phyloP scores from a whole-genome alignment of 2,329 filamentous ascomycete species.

The Plectosphaerella cucumerina region DNA sequence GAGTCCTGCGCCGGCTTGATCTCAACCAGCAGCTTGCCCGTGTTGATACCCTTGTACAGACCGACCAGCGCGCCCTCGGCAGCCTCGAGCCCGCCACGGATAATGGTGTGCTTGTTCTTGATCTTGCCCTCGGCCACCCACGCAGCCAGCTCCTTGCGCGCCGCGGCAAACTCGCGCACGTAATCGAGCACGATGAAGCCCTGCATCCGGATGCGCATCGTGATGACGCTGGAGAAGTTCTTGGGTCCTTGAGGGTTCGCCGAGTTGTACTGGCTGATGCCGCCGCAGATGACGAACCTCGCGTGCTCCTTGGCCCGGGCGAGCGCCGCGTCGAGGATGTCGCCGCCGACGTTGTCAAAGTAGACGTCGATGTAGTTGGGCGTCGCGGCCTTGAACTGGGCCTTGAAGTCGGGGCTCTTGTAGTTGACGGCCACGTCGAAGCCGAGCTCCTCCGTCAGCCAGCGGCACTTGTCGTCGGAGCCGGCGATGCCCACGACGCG shows the following conservation, averaged over 20 bases:
- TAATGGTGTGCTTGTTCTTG: conserved; percentile 65
- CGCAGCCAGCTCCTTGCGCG: conserved; percentile 54
- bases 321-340: conserved; percentile 65
- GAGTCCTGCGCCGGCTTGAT: conserved; percentile 28
- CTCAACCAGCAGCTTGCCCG: conserved; percentile 59
- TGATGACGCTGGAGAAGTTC: conserved; percentile 46
- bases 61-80: conserved; percentile 60
- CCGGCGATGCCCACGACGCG: conserved; percentile 63
- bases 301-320: conserved; percentile 56
- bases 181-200: conserved; percentile 74
- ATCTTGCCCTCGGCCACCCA: conserved; percentile 70
- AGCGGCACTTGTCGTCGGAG: conserved; percentile 61
- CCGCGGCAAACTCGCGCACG: conserved; percentile 49
- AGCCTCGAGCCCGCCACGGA: conserved; percentile 60
- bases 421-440: conserved; percentile 68
- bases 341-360: conserved; percentile 71
- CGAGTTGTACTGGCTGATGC: conserved; percentile 65
- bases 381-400: conserved; percentile 57
- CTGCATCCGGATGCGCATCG: conserved; percentile 57
- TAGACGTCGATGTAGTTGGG: conserved; percentile 61
- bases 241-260: conserved; percentile 50
- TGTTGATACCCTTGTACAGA: conserved; percentile 66
- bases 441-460: conserved; percentile 59
- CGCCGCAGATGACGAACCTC: conserved; percentile 68
- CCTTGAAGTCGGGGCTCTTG: conserved; percentile 58